A percentile compares a stretch with the other conserved stretches of the same genome.
phyloP scores from a whole-genome alignment of 192 early-diverging fungal species.

The Dimargaris cristalligena region DNA sequence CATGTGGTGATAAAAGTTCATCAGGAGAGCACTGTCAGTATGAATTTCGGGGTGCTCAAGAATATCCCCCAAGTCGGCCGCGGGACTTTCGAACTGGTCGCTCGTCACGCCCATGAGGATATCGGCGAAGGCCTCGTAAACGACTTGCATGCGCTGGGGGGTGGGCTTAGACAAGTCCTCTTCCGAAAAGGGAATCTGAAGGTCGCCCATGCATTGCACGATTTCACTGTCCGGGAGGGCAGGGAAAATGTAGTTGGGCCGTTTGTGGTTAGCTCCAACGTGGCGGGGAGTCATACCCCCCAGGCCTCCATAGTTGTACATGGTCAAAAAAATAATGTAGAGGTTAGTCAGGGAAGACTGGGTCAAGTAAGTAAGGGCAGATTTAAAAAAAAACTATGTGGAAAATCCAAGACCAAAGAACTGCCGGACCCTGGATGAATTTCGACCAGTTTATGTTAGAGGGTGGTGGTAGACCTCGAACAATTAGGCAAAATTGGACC shows the following conservation, averaged over 20 bases:
- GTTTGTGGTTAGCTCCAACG: background rate
- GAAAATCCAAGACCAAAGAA: too few species aligned
- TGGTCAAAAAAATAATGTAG: too few species aligned
- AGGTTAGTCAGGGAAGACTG: too few species aligned
- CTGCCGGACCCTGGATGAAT: too few species aligned
- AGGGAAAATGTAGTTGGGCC: constrained; percentile 33
- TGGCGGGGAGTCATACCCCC: constrained; percentile 3
- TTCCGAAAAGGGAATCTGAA: constrained; percentile 48
- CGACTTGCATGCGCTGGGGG: constrained; percentile 39
- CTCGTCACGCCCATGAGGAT: constrained; percentile 44
- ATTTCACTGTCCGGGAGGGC: constrained; percentile 54
- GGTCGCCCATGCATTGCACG: constrained; percentile 54
- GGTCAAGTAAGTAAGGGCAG: too few species aligned
- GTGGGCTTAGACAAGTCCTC: constrained; percentile 62
- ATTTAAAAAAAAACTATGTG: too few species aligned
- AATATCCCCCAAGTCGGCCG: constrained; percentile 18
- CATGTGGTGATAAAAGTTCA: constrained; percentile 51
- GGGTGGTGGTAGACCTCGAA: too few species aligned
- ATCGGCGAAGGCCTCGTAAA: constrained; percentile 56
- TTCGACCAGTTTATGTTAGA: too few species aligned
- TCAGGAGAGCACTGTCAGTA: constrained; percentile 39
- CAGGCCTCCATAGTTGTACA: too few species aligned
- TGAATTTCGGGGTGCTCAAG: constrained; percentile 40
- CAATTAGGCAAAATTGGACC: too few species aligned
- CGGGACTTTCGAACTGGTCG: constrained; percentile 28